Conservation (phyloP, 805 yeast species). For the Metschnikowia kunwiensis region DNA sequence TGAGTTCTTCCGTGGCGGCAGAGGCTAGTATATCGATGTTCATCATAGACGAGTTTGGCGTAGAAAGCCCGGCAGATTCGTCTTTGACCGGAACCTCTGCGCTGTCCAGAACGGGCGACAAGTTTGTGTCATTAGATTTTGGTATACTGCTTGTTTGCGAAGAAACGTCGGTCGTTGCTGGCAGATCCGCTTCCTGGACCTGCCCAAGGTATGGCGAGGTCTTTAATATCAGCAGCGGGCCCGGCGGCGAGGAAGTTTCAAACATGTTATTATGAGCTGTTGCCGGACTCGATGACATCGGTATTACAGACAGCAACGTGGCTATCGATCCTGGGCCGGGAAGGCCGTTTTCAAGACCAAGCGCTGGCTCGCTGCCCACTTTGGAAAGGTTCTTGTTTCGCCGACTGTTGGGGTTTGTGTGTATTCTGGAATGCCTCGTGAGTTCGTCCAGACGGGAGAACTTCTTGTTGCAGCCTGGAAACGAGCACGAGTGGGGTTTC, state of each 20-base stretch:
- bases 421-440: constrained; percentile 70
- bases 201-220: constrained; percentile 1
- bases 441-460: constrained; percentile 72
- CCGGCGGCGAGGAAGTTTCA: constrained; percentile 5
- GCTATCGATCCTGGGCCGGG: neutral
- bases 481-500: constrained; percentile 74
- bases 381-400: constrained; percentile 48
- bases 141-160: constrained; percentile 7
- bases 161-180: constrained; percentile 6
- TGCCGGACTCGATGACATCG: constrained; percentile 4
- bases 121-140: constrained; percentile 4
- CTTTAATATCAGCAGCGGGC: constrained; percentile 1
- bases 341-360: neutral
- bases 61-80: constrained; percentile 7
- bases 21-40: constrained; percentile 52
- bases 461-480: constrained; percentile 64
- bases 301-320: constrained; percentile 4
- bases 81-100: constrained; percentile 8
- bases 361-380: constrained; percentile 4
- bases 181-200: constrained; percentile 7
- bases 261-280: constrained; percentile 3
- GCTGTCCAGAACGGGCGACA: constrained; percentile 10
- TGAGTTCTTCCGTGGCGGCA: constrained; percentile 55
- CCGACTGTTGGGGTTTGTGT: constrained; percentile 65
- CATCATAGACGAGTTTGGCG: constrained; percentile 21